Evolutionary conservation across 2,329 filamentous ascomycete genomes (phyloP), one percentile per base, ranked within the genome.

Genomic region (Colletotrichum liaoningense): DNA sequence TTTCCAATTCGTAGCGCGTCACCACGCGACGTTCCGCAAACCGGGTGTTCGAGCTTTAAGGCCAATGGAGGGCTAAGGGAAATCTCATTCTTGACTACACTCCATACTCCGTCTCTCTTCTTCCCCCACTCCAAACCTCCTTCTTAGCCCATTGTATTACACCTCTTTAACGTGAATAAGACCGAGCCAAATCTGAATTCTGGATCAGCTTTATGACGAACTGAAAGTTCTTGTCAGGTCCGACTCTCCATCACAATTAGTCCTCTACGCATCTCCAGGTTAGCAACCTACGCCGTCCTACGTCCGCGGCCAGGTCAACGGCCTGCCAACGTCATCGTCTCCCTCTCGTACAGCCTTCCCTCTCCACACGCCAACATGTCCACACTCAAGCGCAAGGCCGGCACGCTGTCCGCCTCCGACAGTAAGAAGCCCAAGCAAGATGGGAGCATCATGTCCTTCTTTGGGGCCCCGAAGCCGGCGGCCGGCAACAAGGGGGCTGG

Each of bases 381-480:
- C 60, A 85, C 88, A 12, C 83, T 91, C 75, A 95, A 95, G 84
- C 91, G 93, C 77, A 94, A 94, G 84, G 89, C 89, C 56, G 86
- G 83, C 69, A 84, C 86, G 67, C 49, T 56, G 28, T 79, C 83
- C 12, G 82, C 82, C 33, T 76, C 81, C 0, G 90, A 92, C 56
- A 79, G 87, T 58, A 95, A 95, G 82, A 95, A 95, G 81, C 80
- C 91, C 72, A 95, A 93, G 83, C 86, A 89, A 66, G 93, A 97
- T 79, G 91, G 88, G 75, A 95, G 88, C 84, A 97, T 99, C 80
- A 95, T 93, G 33, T 94, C 95, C 19, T 98, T 98, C 88, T 98
- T 99, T 79, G 90, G 91, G 16, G 87, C 90, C 22, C 92, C 95
- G 6, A 94, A 93, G 80, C 78, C 84, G 26, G 79, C 77, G 67